Base-by-base conservation (phyloP, 352 stramenopile genomes). In the Phytophthora ohioensis region DNA sequence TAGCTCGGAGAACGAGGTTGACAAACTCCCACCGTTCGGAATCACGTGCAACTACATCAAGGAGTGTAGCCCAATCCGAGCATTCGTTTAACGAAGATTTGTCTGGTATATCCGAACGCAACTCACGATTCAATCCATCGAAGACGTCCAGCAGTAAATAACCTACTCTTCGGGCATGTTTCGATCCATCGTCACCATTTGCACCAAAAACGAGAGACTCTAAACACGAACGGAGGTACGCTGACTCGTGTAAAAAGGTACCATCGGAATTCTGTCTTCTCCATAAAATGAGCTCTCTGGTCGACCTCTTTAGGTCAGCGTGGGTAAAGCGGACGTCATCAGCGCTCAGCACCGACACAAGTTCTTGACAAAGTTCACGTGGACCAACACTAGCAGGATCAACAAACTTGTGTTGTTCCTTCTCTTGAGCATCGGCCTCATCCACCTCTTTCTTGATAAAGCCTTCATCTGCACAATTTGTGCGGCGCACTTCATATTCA, bases 141-240 rank as follows among this genome's bases (percentile, higher is more conserved):
- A 87, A 77, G 4, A 80, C 78, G 38, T 93, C 83, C 17, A 93
- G 53, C n/a, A 91, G 12, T 48, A 93, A 57, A 30, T 93, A 86
- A 0, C 81, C 81, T 17, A 91, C 80, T 5, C 83, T 77, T 52
- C 87, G 80, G 9, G 75, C 52, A 12, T 75, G 57, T 54, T 87
- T 91, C 0, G 69, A 66, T 13, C 73, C 58, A 17, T 75, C 49
- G 4, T 71, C 45, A 52, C 13, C 30, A 5, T 58, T 66, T 15
- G 31, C 57, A 42, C 47, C 53, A 41, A 63, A 11, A 11, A 71
- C 54, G 15, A 83, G 58, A 39, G 27, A 57, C 3, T 75, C 38
- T 2, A 77, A 17, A 48, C 65, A 74, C 3, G 43, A 61, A 30
- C 70, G 65, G 27, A 77, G 58, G 21, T 63, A 74, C n/a, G 53